A percentile compares a stretch with the other conserved stretches of the same genome.
Conservation (phyloP, 345 rosid genomes). For the Eutrema heterophyllum region DNA sequence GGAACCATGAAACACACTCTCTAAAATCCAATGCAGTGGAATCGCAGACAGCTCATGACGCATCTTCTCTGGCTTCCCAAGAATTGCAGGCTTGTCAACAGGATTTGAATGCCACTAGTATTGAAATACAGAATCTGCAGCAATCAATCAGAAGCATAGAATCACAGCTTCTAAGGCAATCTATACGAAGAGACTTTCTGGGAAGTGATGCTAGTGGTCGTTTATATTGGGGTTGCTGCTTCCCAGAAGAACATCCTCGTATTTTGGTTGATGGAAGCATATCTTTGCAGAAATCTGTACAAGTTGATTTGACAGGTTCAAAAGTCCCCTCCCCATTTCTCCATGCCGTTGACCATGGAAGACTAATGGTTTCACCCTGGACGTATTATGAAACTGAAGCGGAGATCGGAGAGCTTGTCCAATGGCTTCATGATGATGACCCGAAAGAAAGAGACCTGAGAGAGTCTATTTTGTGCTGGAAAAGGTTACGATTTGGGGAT, state of each 20-base stretch:
- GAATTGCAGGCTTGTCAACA: conserved; percentile 50
- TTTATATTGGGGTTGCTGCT: conserved; percentile 74
- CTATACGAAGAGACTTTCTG: conserved; percentile 73
- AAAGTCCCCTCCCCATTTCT: conserved; percentile 53
- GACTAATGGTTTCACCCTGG: conserved; percentile 46
- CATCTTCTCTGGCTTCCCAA: conserved; percentile 37
- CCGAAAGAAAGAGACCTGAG: conserved; percentile 69
- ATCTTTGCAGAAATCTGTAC: conserved; percentile 37
- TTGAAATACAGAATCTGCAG: conserved; percentile 53
- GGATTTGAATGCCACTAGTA: conserved; percentile 53
- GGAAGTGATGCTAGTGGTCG: conserved; percentile 84
- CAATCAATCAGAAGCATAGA: conserved; percentile 52
- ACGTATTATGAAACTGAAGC: conserved; percentile 60
- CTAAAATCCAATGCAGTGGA: conserved; percentile 29
- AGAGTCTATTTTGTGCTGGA: conserved; percentile 62
- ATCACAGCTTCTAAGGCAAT: conserved; percentile 54
- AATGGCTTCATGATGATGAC: conserved; percentile 65
- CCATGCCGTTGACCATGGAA: conserved; percentile 34
- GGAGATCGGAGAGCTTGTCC: conserved; percentile 62
- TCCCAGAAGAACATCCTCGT: conserved; percentile 43
- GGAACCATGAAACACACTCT: conserved; percentile 28
- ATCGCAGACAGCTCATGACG: conserved; percentile 27
- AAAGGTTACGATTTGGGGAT: conserved; percentile 52
- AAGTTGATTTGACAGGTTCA: conserved; percentile 41
- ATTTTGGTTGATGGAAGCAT: conserved; percentile 76